A percentile compares a stretch with the other conserved stretches of the same genome.
These are phyloP conservation scores for Clonostachys rhizophaga DNA, from an alignment of 2,329 filamentous ascomycete species.

Conservation along the genomic window DNA sequence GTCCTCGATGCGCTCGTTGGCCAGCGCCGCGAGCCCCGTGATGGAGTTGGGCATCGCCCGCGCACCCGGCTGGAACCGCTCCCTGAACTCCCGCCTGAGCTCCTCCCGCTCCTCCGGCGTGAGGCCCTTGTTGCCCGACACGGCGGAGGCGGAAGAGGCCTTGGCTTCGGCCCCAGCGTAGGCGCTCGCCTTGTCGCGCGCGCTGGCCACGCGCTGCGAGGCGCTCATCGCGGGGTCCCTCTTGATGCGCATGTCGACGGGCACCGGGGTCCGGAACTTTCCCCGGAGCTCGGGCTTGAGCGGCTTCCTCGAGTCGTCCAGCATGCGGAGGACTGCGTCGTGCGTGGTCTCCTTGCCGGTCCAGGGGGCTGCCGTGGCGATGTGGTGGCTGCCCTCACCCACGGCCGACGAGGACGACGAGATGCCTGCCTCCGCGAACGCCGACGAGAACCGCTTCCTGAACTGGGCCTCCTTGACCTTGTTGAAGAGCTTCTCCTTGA, in stretches of 20 bases:
- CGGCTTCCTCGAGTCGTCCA: slow-evolving; percentile 74
- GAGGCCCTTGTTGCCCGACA: slow-evolving; percentile 42
- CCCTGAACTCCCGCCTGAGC: slow-evolving; percentile 68
- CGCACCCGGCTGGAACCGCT: slow-evolving; percentile 71
- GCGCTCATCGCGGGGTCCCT: slow-evolving; percentile 28
- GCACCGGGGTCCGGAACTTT: slow-evolving; percentile 32
- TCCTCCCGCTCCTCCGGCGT: slow-evolving; percentile 69
- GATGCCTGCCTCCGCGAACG: slow-evolving; percentile 43
- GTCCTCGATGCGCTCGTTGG: slow-evolving; percentile 89
- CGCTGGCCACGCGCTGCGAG: slow-evolving; percentile 44
- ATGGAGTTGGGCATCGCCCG: slow-evolving; percentile 72
- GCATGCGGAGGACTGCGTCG: slow-evolving; percentile 79
- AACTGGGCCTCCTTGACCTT: slow-evolving; percentile 54
- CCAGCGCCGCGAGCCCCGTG: slow-evolving; percentile 73
- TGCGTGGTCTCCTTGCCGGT: slow-evolving; percentile 68
- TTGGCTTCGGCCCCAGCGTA: slow-evolving; percentile 46
- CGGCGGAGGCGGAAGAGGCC: slow-evolving; percentile 13
- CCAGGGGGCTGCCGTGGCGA: slow-evolving; percentile 70
- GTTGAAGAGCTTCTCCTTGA: slow-evolving; percentile 52
- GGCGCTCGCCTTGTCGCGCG: slow-evolving; percentile 50
- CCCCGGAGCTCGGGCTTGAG: slow-evolving; percentile 46
- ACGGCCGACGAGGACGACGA: slow-evolving; percentile 60
- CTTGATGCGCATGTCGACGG: slow-evolving; percentile 48
- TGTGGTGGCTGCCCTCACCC: slow-evolving; percentile 35
- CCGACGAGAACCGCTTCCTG: slow-evolving; percentile 39